These are phyloP conservation scores for Lactifluus volemus DNA, from an alignment of 768 basidiomycete species.

Conservation along the genomic window DNA sequence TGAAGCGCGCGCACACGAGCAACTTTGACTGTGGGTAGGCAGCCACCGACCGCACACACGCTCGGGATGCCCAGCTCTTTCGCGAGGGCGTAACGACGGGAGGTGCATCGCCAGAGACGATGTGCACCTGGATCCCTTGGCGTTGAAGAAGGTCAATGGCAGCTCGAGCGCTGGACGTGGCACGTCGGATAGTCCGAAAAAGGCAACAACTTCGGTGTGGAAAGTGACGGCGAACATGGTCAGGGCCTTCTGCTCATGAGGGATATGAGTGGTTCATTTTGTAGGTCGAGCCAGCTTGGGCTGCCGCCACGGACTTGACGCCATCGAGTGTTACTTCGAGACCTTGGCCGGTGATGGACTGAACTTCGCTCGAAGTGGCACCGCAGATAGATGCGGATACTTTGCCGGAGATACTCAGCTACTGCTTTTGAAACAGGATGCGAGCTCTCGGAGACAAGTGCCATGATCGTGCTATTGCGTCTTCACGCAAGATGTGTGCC, in stretches of 20 bases:
- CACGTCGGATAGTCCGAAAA: constrained; percentile 37
- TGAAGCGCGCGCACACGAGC: constrained; percentile 26
- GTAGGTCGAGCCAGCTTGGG: constrained; percentile 27
- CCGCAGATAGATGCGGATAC: background rate
- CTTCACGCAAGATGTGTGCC: constrained; percentile 24
- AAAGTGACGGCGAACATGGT: constrained; percentile 36
- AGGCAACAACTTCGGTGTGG: constrained; percentile 24
- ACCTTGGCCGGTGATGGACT: constrained; percentile 31
- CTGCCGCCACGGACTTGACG: constrained; percentile 31
- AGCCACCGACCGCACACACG: constrained; percentile 32
- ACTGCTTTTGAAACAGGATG: constrained; percentile 33
- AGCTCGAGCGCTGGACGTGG: constrained; percentile 34
- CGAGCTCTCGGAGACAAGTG: constrained; percentile 28
- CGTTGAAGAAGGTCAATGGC: constrained; percentile 30
- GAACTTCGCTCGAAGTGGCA: constrained; percentile 18
- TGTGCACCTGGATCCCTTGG: constrained; percentile 33
- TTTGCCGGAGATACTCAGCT: constrained; percentile 23
- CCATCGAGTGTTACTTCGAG: constrained; percentile 29
- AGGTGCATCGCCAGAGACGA: constrained; percentile 43
- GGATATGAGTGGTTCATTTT: constrained; percentile 26
- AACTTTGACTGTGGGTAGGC: constrained; percentile 41
- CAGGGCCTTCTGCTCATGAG: constrained; percentile 31
- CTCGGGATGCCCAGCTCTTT: constrained; percentile 31
- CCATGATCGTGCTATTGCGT: constrained; percentile 22
- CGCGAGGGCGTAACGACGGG: constrained; percentile 37